phyloP scores from a whole-genome alignment of 164 flowering plant species.

The Magnolia officinalis region DNA sequence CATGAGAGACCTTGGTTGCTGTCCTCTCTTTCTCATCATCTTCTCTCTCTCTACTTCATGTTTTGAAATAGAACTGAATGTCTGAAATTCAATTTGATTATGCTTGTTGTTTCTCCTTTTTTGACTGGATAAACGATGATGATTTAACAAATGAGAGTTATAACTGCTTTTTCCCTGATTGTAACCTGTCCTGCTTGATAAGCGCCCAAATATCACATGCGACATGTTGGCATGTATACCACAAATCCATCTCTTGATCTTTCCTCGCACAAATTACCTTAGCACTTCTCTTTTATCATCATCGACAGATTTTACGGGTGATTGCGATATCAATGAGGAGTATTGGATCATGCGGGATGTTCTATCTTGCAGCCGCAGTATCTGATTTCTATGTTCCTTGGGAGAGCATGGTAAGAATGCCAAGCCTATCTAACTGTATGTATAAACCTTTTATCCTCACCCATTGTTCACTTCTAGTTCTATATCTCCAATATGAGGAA shows the following conservation, averaged over 20 bases:
- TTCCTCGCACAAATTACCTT: background rate
- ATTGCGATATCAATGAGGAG: slow-evolving; percentile 48
- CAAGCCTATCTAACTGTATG: background rate
- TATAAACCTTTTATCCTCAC: background rate
- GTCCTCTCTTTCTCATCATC: no score
- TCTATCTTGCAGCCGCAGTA: slow-evolving; percentile 97
- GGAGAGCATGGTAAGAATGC: slow-evolving; percentile 72
- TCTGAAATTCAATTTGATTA: no score
- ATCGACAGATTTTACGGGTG: slow-evolving; percentile 60
- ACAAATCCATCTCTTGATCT: background rate
- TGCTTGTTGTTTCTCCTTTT: no score
- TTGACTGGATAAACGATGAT: no score
- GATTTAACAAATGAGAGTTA: no score
- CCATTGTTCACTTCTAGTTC: no score
- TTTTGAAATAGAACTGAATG: no score
- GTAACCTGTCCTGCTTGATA: background rate
- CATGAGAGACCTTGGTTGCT: no score
- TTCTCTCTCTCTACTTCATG: no score
- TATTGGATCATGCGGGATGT: slow-evolving; percentile 60
- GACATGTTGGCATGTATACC: background rate
- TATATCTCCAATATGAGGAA: no score
- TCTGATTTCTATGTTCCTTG: slow-evolving; percentile 98
- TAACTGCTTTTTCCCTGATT: no score
- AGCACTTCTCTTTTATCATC: background rate
- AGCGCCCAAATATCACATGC: background rate